Evolutionary conservation across 139 green algal genomes (phyloP), one percentile per base, ranked within the genome.

Genomic region (Closterium sp.): DNA sequence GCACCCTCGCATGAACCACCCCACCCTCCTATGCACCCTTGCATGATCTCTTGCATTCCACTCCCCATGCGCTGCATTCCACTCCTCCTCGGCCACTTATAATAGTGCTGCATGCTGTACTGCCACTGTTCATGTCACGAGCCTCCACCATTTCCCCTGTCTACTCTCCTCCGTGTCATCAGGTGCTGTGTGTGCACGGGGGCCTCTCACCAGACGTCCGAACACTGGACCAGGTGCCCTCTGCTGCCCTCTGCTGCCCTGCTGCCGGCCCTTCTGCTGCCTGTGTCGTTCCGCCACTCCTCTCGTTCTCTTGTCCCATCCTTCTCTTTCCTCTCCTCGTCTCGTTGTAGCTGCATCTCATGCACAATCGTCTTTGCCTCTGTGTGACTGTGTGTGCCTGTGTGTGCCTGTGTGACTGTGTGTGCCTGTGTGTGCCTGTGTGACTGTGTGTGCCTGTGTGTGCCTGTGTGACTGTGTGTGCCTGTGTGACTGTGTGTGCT

Each of bases 181-280:
- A 96, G 62, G 97, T 99, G 28, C 97, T 99, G 22, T 99, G 97
- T 93, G 98, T 99, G 50, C 98, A 99, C 92, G 98, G 98, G 21
- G 98, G 98, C 9, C 95, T 99, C 10, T 99, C 97, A 21, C 98
- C 98, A 31, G 98, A 99, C 90, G 96, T 99, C 32, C 96, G 97
- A 79, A 99, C 97, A 2, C 95, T 99, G 1, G 98, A 99, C 92
- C 98, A 99, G 96, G 97, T 98, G 62, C 34, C 29, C 79, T 42
- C 34, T 42, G 34, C 34, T 45, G 45, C 22, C 29, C 38, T 32
- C 70, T 29, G 50, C 70, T 34, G 38, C 79, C 45, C 70, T 91
- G 21, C 85, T 32, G 11, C 85, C 30, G 17, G 62, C 62, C 62
- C 62, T 79, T 13, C 62, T 79, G 1, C 19, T 24, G 19, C 62